Percentiles rank a stretch among this genome's conserved stretches.
These are phyloP conservation scores for Arthrobotrys sphaeroides DNA, from an alignment of 2,329 filamentous ascomycete species.

Conservation along the genomic window DNA sequence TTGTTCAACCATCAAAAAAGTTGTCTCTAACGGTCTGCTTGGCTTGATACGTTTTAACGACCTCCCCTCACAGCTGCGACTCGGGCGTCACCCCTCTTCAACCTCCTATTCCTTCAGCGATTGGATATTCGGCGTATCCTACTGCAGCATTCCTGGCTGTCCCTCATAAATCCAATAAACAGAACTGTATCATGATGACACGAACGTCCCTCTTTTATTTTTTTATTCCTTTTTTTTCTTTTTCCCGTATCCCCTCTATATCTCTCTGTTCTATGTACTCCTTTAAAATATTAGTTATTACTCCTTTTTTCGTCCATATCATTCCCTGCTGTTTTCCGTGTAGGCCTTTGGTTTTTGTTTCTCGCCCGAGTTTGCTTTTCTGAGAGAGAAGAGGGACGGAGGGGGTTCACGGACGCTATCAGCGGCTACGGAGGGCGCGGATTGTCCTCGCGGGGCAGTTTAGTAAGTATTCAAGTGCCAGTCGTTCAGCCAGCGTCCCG, in stretches of 20 bases:
- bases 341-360: conserved; percentile 51
- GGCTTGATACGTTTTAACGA: conserved; percentile 52
- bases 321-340: conserved; percentile 58
- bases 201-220: conserved; percentile 37
- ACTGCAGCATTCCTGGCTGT: conserved; percentile 11
- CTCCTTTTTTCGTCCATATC: conserved; percentile 42
- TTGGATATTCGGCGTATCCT: conserved; percentile 5
- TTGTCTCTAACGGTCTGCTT: conserved; percentile 54
- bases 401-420: neutral
- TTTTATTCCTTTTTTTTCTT: conserved; percentile 54
- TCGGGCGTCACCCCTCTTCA: neutral
- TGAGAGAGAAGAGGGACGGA: neutral
- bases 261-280: conserved; percentile 3
- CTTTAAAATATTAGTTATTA: conserved; percentile 53
- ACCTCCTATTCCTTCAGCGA: conserved; percentile 14
- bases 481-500: too few relatives aligned
- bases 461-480: too few relatives aligned
- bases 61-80: conserved; percentile 19
- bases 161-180: conserved; percentile 17
- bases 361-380: neutral
- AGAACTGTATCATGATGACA: conserved; percentile 54
- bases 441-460: too few relatives aligned
- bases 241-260: conserved; percentile 16
- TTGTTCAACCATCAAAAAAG: conserved; percentile 54
- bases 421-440: neutral